Evolutionary conservation across 1,139 yeast genomes (phyloP), one percentile per base, ranked within the genome.

Genomic region (Debaryomyces udenii): DNA sequence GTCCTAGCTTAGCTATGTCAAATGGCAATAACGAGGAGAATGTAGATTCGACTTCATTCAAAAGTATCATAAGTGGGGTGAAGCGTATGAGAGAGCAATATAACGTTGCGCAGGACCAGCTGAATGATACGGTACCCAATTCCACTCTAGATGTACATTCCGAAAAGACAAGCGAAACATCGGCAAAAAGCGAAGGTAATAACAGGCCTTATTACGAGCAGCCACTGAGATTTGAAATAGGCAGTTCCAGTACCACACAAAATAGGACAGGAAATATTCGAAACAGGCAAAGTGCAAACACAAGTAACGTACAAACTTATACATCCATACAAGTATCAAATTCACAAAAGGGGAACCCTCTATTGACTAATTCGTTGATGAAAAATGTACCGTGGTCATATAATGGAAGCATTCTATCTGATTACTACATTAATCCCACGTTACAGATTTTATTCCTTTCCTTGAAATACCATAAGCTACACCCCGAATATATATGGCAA

Each of bases 401-500:
- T 45, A 70, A 70, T 44, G 55, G 60, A 13, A 55, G 61, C 9
- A 63, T 73, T n/a, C 55, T 73, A 9, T 68, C 69, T 3, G 93
- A 89, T 55, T 85, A 84, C 53, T 75, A 86, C 41, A 80, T 90
- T 9, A 82, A 80, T 38, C 75, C 82, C 1, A 74, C 77, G 3
- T 70, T 89, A 33, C 84, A 88, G 46, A 80, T 86, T 2, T 61
- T 91, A 4, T 90, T 87, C 50, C 69, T 91, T 15, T 81, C 94
- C 4, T 62, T 91, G 39, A 83, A 86, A 45, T 93, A 91, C 61
- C 96, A 90, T 60, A 85, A 86, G 52, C 67, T 91, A 32, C 91
- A 86, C 47, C 96, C 96, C 0, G 97, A 90, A 56, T 90, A 93
- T 54, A 80, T 93, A 3, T 80, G 81, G 69, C 78, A 79, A 43